Conservation (phyloP, 1,139 yeast genomes). For the Scheffersomyces parashehatae region DNA sequence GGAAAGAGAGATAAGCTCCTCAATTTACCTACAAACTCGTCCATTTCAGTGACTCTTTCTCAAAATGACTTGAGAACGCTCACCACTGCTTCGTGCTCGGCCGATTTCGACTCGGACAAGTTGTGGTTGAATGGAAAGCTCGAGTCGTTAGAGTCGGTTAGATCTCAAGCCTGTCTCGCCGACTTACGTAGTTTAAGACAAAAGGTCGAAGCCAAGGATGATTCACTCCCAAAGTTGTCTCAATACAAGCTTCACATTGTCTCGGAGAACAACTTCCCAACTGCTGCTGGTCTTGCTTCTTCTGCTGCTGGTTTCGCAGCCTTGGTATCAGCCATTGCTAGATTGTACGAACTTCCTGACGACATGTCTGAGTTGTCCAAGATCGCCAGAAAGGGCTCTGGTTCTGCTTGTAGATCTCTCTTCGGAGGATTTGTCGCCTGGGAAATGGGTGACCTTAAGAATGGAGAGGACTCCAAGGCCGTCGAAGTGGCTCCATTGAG, state of each 20-base stretch:
- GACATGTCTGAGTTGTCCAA: slow-evolving; percentile 81
- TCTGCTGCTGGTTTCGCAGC: slow-evolving; percentile 99
- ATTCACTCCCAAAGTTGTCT: slow-evolving; percentile 60
- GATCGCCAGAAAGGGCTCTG: slow-evolving; percentile 97
- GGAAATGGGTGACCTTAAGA: slow-evolving; percentile 82
- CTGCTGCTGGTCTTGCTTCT: slow-evolving; percentile 98
- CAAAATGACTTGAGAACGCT: slow-evolving; percentile 88
- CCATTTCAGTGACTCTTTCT: slow-evolving; percentile 89
- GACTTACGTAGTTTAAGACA: slow-evolving; percentile 72
- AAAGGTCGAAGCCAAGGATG: slow-evolving; percentile 51
- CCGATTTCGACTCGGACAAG: slow-evolving; percentile 58
- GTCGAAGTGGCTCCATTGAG: slow-evolving; percentile 80
- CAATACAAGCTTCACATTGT: slow-evolving; percentile 74
- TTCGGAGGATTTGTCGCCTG: slow-evolving; percentile 98
- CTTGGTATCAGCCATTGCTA: slow-evolving; percentile 81
- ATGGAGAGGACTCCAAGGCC: slow-evolving; percentile 91
- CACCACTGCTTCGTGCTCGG: slow-evolving; percentile 79
- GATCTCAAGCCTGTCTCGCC: slow-evolving; percentile 77
- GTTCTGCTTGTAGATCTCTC: slow-evolving; percentile 95
- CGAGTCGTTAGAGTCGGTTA: slow-evolving; percentile 63
- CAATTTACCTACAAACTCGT: slow-evolving; percentile 92
- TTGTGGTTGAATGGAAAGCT: slow-evolving; percentile 81
- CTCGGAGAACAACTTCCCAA: slow-evolving; percentile 95
- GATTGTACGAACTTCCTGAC: slow-evolving; percentile 77
- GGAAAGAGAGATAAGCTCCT: slow-evolving; percentile 89